Percentiles rank a stretch among this genome's conserved stretches.
phyloP scores from a whole-genome alignment of 345 rosid genomes.

The Eucalyptus marginata region DNA sequence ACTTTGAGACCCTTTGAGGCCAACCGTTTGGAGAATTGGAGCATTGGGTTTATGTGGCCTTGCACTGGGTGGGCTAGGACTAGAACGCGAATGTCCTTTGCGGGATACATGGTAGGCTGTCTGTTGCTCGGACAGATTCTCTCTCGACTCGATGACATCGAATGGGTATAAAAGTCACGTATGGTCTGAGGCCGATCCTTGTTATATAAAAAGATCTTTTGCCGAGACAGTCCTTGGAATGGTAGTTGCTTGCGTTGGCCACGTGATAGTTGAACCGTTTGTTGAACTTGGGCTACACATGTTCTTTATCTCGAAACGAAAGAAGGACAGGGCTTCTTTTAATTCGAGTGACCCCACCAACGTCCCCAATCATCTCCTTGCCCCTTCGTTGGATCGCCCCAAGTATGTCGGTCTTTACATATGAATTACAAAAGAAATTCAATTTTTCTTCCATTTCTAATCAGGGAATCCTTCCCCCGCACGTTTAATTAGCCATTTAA shows the following conservation, averaged over 20 bases:
- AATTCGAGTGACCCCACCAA: background rate
- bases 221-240: background rate
- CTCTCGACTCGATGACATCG: background rate
- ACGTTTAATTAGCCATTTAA: background rate
- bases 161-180: background rate
- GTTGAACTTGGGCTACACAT: background rate
- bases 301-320: background rate
- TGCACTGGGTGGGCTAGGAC: conserved; percentile 27
- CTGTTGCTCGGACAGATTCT: background rate
- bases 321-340: background rate
- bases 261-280: background rate
- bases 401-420: background rate
- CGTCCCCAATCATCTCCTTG: background rate
- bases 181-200: background rate
- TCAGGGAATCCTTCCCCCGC: background rate
- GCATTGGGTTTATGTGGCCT: conserved; percentile 50
- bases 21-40: conserved; percentile 39
- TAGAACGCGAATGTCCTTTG: background rate
- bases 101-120: background rate
- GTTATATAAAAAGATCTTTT: background rate
- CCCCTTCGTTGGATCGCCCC: background rate
- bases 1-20: conserved; percentile 28
- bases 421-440: background rate
- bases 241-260: background rate
- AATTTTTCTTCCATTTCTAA: background rate